Evolutionary conservation across 1,139 yeast species (phyloP).

Genomic region (Dujonia santamariae): DNA sequence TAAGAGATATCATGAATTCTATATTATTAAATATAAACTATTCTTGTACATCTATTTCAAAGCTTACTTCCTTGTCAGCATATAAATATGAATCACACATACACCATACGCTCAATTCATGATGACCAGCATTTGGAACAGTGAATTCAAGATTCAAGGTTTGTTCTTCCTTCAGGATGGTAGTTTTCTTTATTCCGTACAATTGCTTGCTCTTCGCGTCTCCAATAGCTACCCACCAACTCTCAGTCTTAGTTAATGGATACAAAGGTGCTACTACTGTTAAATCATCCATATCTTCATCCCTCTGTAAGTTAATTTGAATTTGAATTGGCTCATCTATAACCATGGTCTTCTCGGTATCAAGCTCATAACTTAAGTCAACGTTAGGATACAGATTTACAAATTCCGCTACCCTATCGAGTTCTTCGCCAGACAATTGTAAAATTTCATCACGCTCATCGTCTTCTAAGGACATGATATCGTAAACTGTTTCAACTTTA

Average conservation of each 20-base stretch:
- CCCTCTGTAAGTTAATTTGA: conserved; percentile 59
- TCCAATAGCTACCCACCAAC: conserved; percentile 90
- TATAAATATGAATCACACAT: conserved; percentile 89
- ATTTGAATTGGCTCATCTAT: conserved; percentile 47
- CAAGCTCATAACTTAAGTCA: conserved; percentile 58
- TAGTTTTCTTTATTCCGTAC: conserved; percentile 70
- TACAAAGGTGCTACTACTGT: conserved; percentile 54
- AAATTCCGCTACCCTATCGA: conserved; percentile 73
- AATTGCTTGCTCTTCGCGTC: conserved; percentile 57
- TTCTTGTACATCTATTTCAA: conserved; percentile 53
- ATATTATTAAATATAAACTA: conserved; percentile 9
- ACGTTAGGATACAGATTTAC: conserved; percentile 88
- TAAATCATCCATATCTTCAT: conserved; percentile 72
- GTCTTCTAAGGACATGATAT: conserved; percentile 82
- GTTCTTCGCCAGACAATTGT: conserved; percentile 48
- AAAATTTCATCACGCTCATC: conserved; percentile 67
- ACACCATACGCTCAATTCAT: conserved; percentile 71
- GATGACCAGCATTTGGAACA: conserved; percentile 59
- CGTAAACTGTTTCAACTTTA: conserved; percentile 72
- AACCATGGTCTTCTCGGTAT: conserved; percentile 33
- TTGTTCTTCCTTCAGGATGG: conserved; percentile 53
- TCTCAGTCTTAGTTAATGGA: conserved; percentile 63
- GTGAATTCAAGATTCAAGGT: conserved; percentile 53
- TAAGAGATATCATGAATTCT: neutral
- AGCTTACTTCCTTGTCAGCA: conserved; percentile 76